Evolutionary conservation across 2,329 filamentous ascomycete genomes (phyloP).

Genomic region (Myriosclerotinia duriaeana): DNA sequence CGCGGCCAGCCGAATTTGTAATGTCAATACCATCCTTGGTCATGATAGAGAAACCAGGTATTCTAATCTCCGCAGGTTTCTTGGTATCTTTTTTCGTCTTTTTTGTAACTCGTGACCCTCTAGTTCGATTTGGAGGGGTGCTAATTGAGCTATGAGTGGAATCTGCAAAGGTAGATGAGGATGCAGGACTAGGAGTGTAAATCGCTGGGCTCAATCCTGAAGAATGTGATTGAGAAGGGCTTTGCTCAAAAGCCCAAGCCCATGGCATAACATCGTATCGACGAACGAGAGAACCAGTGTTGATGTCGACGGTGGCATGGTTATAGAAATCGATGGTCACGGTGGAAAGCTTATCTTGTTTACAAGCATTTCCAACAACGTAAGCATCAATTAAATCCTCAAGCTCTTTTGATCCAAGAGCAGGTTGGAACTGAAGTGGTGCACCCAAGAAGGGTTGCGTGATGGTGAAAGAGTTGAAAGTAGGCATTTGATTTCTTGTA

Average conservation of each 20-base stretch:
- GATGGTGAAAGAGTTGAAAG: conserved; percentile 45
- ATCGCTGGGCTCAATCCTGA: conserved; percentile 51
- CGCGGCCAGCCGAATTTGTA: conserved; percentile 60
- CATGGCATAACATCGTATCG: conserved; percentile 42
- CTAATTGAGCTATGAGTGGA: conserved; percentile 34
- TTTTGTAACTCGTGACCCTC: conserved; percentile 33
- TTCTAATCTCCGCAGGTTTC: conserved; percentile 35
- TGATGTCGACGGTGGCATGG: conserved; percentile 56
- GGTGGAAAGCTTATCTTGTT: conserved; percentile 58
- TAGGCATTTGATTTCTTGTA: conserved; percentile 17
- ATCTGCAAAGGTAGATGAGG: conserved; percentile 47
- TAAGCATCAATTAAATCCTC: conserved; percentile 60
- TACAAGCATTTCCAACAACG: conserved; percentile 52
- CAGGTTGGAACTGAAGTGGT: conserved; percentile 63
- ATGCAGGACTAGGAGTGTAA: conserved; percentile 44
- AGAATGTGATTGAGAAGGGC: conserved; percentile 47
- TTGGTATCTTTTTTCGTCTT: conserved; percentile 37
- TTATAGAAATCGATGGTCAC: conserved; percentile 61
- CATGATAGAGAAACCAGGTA: conserved; percentile 67
- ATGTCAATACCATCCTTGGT: conserved; percentile 63
- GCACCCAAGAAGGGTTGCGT: conserved; percentile 58
- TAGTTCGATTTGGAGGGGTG: conserved; percentile 30
- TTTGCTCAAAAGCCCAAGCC: conserved; percentile 46
- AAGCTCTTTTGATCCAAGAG: conserved; percentile 61
- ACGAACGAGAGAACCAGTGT: conserved; percentile 57